Conservation (phyloP, 139 green algal species). For the Mesotaenium endlicherianum region DNA sequence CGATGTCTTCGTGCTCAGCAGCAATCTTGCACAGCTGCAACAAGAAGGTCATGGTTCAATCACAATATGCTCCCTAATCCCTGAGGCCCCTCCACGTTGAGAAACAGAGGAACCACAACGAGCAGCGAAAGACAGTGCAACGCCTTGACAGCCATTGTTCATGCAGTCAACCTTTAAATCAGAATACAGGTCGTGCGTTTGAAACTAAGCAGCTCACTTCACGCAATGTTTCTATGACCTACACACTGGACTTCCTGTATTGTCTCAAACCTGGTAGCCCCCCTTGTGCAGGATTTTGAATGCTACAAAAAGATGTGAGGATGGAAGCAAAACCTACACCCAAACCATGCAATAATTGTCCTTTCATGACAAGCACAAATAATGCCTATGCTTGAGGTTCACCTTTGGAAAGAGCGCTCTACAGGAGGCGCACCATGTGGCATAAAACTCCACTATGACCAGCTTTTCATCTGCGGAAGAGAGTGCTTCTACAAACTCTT, state of each 20-base stretch:
- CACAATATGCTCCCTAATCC: no score
- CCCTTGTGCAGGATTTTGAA: no score
- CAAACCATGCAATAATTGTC: no score
- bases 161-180: background rate
- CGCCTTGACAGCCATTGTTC: background rate
- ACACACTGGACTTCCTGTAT: no score
- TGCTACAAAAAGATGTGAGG: no score
- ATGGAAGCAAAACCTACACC: no score
- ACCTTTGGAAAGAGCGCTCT: slow-evolving; percentile 85
- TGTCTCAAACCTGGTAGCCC: no score
- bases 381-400: no score
- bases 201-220: background rate
- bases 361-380: no score
- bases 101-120: background rate
- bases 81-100: no score
- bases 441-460: slow-evolving; percentile 91
- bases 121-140: background rate
- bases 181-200: background rate
- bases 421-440: slow-evolving; percentile 87
- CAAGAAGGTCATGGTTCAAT: no score
- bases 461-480: slow-evolving; percentile 70
- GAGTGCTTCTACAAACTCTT: slow-evolving; percentile 81
- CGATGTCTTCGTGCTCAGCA: slow-evolving; percentile 66
- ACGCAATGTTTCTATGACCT: no score
- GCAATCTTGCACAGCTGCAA: slow-evolving; percentile 66